These are phyloP conservation scores for Pterothamnion heteromorphum DNA, from an alignment of 31 red algal genomes.

Conservation along the genomic window DNA sequence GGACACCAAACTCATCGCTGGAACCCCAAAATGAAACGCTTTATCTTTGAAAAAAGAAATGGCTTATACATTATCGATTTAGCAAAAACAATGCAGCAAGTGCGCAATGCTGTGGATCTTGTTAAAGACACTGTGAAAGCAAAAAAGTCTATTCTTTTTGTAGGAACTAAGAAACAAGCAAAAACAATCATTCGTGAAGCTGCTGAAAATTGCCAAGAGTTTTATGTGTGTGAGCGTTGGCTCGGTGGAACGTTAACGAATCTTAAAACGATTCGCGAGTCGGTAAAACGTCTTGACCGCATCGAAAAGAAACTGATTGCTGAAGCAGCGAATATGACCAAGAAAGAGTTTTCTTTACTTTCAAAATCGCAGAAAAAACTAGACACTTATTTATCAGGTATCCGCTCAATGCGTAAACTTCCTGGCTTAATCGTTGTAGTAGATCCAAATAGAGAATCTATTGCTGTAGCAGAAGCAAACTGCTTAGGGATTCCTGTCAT, in stretches of 20 bases:
- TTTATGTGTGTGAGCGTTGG: conserved; percentile 18
- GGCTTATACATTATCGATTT: conserved; percentile 89
- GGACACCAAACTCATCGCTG: conserved; percentile 81
- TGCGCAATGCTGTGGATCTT: conserved; percentile 59
- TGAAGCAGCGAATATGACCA: not conserved
- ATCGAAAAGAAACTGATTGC: not conserved
- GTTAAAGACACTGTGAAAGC: not conserved
- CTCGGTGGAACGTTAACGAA: conserved; percentile 33
- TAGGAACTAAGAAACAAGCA: not conserved
- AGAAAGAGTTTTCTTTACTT: conserved; percentile 35
- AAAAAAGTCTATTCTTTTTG: conserved; percentile 23
- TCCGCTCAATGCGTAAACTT: conserved; percentile 36
- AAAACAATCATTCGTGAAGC: conserved; percentile 2
- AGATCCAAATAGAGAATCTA: conserved; percentile 44
- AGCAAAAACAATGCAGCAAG: conserved; percentile 61
- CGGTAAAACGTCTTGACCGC: conserved; percentile 20
- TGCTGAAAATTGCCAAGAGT: not conserved
- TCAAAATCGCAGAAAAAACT: conserved; percentile 8
- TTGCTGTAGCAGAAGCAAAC: conserved; percentile 29
- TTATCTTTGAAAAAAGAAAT: conserved; percentile 81
- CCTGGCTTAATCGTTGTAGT: conserved; percentile 39
- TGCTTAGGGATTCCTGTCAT: conserved; percentile 25
- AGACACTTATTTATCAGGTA: conserved; percentile 27
- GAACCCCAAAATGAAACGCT: conserved; percentile 87
- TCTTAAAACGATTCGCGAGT: not conserved